phyloP scores from a whole-genome alignment of 768 basidiomycete genomes.

The Aureoboletus auriporus region DNA sequence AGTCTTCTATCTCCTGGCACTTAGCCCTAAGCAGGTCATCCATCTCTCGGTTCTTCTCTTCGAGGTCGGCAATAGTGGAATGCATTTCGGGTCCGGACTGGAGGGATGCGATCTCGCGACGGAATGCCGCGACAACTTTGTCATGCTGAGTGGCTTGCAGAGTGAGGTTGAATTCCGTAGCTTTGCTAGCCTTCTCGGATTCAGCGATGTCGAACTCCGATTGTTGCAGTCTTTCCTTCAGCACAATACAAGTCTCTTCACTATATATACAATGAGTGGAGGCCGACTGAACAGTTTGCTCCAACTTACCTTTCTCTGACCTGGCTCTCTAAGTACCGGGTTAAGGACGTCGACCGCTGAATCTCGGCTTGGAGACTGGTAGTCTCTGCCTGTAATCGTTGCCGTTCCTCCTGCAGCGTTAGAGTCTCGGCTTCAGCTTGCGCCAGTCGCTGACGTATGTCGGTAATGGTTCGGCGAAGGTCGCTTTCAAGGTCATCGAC shows the following conservation, averaged over 20 bases:
- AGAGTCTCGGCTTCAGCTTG: constrained; percentile 35
- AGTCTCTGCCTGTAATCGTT: constrained; percentile 47
- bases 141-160: constrained; percentile 65
- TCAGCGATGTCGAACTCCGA: constrained; percentile 43
- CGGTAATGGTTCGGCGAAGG: constrained; percentile 34
- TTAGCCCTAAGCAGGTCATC: constrained; percentile 67
- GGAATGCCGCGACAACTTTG: constrained; percentile 55
- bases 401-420: constrained; percentile 47
- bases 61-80: constrained; percentile 52
- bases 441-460: constrained; percentile 38
- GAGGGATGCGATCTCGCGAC: constrained; percentile 51
- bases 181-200: constrained; percentile 54
- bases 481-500: constrained; percentile 33
- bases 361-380: constrained; percentile 62
- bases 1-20: constrained; percentile 77
- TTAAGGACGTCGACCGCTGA: constrained; percentile 58
- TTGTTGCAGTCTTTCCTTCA: constrained; percentile 39
- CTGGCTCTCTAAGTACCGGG: constrained; percentile 60
- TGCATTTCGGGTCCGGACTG: constrained; percentile 54
- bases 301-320: constrained; percentile 53
- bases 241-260: constrained; percentile 39
- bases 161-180: constrained; percentile 62
- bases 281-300: background rate
- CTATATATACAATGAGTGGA: constrained; percentile 32
- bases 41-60: constrained; percentile 72